These are phyloP conservation scores for Rhodotorula sp. DNA, from an alignment of 1,284 basidiomycete genomes.

Conservation along the genomic window DNA sequence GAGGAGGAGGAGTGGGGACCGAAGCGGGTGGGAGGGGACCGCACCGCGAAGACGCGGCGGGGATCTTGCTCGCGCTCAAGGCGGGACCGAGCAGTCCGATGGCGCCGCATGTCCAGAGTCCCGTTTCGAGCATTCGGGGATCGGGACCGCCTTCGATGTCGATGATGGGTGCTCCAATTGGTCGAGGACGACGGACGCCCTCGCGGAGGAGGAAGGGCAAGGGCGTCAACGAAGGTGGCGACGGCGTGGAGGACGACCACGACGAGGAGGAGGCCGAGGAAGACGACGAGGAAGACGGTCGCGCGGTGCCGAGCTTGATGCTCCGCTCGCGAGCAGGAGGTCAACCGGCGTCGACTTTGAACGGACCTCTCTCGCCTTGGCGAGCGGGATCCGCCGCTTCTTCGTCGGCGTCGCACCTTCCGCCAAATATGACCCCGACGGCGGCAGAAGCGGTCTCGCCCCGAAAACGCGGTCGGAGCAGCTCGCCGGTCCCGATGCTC, in stretches of 20 bases:
- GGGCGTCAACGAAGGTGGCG: neutral
- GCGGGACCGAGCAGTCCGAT: slow-evolving; percentile 25
- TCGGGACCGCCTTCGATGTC: neutral
- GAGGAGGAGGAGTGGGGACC: neutral
- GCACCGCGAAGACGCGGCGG: slow-evolving; percentile 33
- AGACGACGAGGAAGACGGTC: slow-evolving; percentile 9
- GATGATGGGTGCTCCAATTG: neutral
- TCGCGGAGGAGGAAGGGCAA: neutral
- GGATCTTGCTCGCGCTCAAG: slow-evolving; percentile 36
- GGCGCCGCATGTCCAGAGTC: slow-evolving; percentile 11
- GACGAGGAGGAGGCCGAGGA: neutral
- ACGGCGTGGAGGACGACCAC: neutral
- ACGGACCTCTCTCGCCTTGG: slow-evolving; percentile 4
- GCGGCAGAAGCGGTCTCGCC: slow-evolving; percentile 9
- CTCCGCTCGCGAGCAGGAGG: slow-evolving; percentile 2
- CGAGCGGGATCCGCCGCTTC: neutral
- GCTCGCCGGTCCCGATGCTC: slow-evolving; percentile 15
- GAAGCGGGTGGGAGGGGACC: neutral
- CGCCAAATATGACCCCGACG: neutral
- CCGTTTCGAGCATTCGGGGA: slow-evolving; percentile 12
- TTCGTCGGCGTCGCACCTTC: neutral
- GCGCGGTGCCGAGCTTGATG: slow-evolving; percentile 3
- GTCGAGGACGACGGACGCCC: neutral
- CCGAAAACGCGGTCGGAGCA: slow-evolving; percentile 17
- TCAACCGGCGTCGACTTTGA: neutral